Evolutionary conservation across 1,139 yeast species (phyloP).

Genomic region (Diutina scorzettiae): DNA sequence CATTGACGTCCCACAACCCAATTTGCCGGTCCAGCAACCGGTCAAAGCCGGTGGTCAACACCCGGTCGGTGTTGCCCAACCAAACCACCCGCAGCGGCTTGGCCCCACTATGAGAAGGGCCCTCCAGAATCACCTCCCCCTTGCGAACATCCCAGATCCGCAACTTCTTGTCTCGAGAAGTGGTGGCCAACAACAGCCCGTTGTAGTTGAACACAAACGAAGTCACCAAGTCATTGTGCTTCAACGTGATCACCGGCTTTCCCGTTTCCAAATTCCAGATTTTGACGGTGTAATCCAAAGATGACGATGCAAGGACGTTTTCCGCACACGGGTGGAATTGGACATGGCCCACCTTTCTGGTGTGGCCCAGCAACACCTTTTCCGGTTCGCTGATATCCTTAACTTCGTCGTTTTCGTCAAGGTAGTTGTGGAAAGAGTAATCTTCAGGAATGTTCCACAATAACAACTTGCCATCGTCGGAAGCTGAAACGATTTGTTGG

Average conservation of each 20-base stretch:
- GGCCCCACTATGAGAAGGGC: conserved; percentile 87
- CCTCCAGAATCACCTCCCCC: conserved; percentile 68
- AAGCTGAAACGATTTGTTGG: conserved; percentile 64
- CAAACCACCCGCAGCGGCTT: conserved; percentile 80
- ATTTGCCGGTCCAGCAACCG: conserved; percentile 88
- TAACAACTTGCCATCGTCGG: conserved; percentile 85
- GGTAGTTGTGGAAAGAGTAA: conserved; percentile 53
- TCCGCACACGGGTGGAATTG: conserved; percentile 81
- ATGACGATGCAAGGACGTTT: conserved; percentile 77
- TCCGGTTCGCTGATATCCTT: conserved; percentile 58
- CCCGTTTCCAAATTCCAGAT: conserved; percentile 82
- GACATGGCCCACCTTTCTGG: conserved; percentile 90
- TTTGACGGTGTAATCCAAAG: conserved; percentile 83
- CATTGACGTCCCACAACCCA: conserved; percentile 80
- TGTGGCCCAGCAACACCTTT: conserved; percentile 69
- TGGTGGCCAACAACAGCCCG: conserved; percentile 78
- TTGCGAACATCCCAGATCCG: conserved; percentile 85
- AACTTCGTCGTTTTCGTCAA: conserved; percentile 50
- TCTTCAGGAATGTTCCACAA: conserved; percentile 81
- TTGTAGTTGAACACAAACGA: conserved; percentile 84
- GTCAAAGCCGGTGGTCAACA: conserved; percentile 93
- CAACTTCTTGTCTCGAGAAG: conserved; percentile 83
- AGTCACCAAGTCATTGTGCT: conserved; percentile 83
- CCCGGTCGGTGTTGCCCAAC: conserved; percentile 77
- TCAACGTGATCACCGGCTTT: conserved; percentile 56